A percentile compares a stretch with the other conserved stretches of the same genome.
These are phyloP conservation scores for Geranium brycei DNA, from an alignment of 345 rosid species.

Conservation along the genomic window DNA sequence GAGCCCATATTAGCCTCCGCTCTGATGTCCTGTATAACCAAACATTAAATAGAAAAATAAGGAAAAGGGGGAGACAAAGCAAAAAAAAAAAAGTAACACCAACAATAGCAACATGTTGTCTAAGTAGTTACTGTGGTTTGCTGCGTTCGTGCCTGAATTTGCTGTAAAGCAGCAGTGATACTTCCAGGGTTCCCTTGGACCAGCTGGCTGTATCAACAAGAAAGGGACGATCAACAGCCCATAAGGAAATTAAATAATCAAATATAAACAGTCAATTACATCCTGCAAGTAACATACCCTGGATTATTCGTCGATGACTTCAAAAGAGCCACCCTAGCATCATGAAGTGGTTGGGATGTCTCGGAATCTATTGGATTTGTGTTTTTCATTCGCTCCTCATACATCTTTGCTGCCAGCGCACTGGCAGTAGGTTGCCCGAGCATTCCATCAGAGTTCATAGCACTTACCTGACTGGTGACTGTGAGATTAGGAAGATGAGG, in stretches of 20 bases:
- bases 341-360: slow-evolving; percentile 34
- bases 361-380: slow-evolving; percentile 42
- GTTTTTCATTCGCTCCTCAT: slow-evolving; percentile 45
- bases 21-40: slow-evolving; percentile 41
- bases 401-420: slow-evolving; percentile 46
- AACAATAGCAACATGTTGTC: slow-evolving; percentile 2
- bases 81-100: neutral
- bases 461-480: slow-evolving; percentile 21
- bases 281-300: slow-evolving; percentile 20
- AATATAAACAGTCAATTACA: neutral
- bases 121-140: slow-evolving; percentile 25
- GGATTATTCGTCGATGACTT: slow-evolving; percentile 35
- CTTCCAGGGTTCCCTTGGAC: slow-evolving; percentile 42
- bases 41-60: slow-evolving; percentile 5
- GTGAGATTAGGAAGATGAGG: slow-evolving; percentile 31
- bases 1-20: slow-evolving; percentile 32
- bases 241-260: slow-evolving; percentile 1
- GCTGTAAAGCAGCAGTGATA: slow-evolving; percentile 38
- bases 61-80: neutral
- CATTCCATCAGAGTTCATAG: slow-evolving; percentile 41
- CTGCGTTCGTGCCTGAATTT: slow-evolving; percentile 29
- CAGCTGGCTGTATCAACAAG: slow-evolving; percentile 37
- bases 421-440: slow-evolving; percentile 44
- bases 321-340: slow-evolving; percentile 38
- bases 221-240: neutral